Base-by-base conservation (phyloP, 2,329 filamentous ascomycete genomes). In the Ophiosphaerella herpotricha region DNA sequence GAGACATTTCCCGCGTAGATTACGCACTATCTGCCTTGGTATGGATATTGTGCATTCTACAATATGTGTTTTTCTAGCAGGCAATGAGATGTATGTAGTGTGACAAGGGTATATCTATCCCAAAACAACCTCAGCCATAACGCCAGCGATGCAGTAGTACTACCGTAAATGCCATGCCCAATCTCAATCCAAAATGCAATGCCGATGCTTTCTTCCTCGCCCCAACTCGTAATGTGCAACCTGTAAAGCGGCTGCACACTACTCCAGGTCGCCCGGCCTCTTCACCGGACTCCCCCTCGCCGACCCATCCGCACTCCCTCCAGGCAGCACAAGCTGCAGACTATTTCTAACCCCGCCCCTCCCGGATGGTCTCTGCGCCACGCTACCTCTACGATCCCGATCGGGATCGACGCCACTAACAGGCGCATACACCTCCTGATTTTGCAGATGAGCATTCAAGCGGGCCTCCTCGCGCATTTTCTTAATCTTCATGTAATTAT, bases 401-500 rank as follows among this genome's bases (percentile, higher is more conserved):
- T 72, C 67, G 6, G 69, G 61, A 57, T 74, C 67, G 26, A 54
- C 57, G 2, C 60, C 67, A 11, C 61, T 60, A 31, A 75, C 65
- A 8, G 72, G 72, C 39, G 67, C 67, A 46, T 75, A 75, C 18
- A 69, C 68, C 23, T 72, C 70, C 50, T 77, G 68, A 2, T 67
- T 69, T 32, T 70, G 62, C 23, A 75, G 50, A 46, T 78, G 77
- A 16, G 72, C 77, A 43, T 79, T 75, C 57, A 78, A 75, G 16
- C 74, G 72, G 1, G 91, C 90, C 11, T 96, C 89, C 46, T 82
- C 77, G 39, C 90, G 83, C 94, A 99, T 97, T 74, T 89, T 90
- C 41, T 79, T 81, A 56, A 97, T 90, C 73, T 99, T 97, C 73
- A 97, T 86, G 69, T 90, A 97, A 68, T 99, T 99, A 75, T 99